A percentile compares a stretch with the other conserved stretches of the same genome.
Evolutionary conservation across 139 green algal genomes (phyloP).

Genomic region (Micractinium conductrix): DNA sequence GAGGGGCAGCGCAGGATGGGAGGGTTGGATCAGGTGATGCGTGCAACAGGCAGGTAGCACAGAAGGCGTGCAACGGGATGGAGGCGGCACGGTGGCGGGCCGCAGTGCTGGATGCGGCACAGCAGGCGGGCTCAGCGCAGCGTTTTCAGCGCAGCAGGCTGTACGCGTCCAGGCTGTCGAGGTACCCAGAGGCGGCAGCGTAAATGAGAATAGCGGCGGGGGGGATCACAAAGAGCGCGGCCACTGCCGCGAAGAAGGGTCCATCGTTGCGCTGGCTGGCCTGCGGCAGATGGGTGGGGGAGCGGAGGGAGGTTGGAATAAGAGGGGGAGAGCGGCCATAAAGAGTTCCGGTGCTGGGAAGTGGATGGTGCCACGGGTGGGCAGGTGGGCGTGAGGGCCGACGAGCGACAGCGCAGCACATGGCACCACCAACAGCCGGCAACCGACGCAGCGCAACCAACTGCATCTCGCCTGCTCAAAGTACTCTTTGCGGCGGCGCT

Average conservation of each 20-base stretch:
- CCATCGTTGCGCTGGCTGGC: slow-evolving; percentile 27
- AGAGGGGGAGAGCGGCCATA: no score
- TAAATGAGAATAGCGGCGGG: slow-evolving; percentile 28
- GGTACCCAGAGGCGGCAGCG: slow-evolving; percentile 33
- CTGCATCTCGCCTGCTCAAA: slow-evolving; percentile 14
- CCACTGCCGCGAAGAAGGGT: slow-evolving; percentile 18
- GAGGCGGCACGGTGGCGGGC: no score
- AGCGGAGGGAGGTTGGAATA: neutral
- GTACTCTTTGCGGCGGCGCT: slow-evolving; percentile 38
- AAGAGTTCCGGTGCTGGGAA: no score
- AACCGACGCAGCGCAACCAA: neutral
- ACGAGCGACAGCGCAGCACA: neutral
- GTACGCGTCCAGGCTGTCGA: slow-evolving; percentile 19
- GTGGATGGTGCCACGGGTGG: neutral
- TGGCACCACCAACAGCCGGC: neutral
- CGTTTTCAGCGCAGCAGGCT: slow-evolving; percentile 14
- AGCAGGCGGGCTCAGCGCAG: no score
- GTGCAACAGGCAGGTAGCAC: no score
- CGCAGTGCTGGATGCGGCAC: no score
- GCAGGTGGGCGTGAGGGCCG: neutral
- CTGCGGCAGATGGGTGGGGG: neutral
- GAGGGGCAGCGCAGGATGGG: no score
- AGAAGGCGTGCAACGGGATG: no score
- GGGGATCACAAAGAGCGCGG: slow-evolving; percentile 27
- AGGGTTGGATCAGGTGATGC: no score